phyloP scores from a whole-genome alignment of 805 yeast genomes.

The Pichia deserticola region DNA sequence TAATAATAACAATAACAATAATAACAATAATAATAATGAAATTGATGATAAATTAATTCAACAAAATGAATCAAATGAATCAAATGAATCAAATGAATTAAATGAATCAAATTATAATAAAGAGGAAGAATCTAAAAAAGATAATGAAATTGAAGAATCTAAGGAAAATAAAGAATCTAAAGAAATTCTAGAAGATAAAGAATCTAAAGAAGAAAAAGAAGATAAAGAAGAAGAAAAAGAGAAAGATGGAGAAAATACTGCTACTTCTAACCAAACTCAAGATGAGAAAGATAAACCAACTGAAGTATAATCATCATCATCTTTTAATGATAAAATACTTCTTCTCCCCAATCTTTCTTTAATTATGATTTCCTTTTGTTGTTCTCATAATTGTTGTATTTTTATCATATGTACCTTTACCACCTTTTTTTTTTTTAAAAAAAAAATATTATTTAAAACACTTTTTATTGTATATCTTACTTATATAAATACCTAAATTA shows the following conservation, averaged over 20 bases:
- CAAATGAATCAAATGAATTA: neutral
- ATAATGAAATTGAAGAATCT: neutral
- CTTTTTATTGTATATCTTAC: neutral
- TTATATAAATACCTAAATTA: neutral
- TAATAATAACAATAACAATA: neutral
- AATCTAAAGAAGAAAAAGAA: neutral
- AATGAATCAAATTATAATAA: no score
- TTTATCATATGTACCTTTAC: slow-evolving; percentile 6
- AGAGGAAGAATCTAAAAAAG: no score
- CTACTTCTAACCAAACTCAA: neutral
- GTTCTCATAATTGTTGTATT: neutral
- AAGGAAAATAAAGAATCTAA: neutral
- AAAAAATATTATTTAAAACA: neutral
- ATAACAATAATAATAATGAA: neutral
- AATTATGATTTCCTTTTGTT: no score
- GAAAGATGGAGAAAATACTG: neutral
- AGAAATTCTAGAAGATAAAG: neutral
- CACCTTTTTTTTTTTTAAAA: neutral
- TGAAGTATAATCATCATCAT: neutral
- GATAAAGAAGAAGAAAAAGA: neutral
- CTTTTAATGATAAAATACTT: no score
- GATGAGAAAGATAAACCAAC: neutral
- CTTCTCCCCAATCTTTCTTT: neutral
- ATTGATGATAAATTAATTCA: no score
- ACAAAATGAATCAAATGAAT: no score